Evolutionary conservation across 176 grass and related monocot genomes (phyloP).

Genomic region (Musa troglodytarum): DNA sequence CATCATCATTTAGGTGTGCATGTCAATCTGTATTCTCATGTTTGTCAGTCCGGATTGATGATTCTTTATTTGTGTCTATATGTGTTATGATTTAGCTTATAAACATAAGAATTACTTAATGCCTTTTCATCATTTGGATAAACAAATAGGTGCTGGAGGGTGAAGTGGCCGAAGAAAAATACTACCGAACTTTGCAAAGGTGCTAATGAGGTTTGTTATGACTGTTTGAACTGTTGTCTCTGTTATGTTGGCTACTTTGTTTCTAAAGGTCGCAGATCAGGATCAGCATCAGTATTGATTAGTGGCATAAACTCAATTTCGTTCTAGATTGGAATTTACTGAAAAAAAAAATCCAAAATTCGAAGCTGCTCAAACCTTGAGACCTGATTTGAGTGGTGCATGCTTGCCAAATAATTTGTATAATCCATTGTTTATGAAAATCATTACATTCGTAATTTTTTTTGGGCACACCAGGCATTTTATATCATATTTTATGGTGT

Average conservation of each 20-base stretch:
- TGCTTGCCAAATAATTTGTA: too few relatives aligned
- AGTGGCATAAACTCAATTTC: too few relatives aligned
- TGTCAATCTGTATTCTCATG: conserved; percentile 11
- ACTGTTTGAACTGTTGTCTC: not conserved
- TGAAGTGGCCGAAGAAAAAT: conserved; percentile 80
- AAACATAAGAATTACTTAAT: not conserved
- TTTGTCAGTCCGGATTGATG: not conserved
- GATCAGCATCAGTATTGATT: not conserved
- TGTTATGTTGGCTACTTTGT: not conserved
- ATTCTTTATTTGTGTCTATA: not conserved
- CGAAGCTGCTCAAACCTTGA: too few relatives aligned
- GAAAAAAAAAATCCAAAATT: too few relatives aligned
- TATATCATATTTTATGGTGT: too few relatives aligned
- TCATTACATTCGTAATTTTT: too few relatives aligned
- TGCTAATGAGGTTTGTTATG: conserved; percentile 82
- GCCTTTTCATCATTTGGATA: conserved; percentile 18
- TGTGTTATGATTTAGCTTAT: not conserved
- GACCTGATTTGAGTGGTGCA: too few relatives aligned
- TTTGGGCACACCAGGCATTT: too few relatives aligned
- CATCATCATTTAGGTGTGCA: conserved; percentile 10
- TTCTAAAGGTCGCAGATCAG: not conserved
- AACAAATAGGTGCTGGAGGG: conserved; percentile 82
- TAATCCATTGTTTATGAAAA: too few relatives aligned
- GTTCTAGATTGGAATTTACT: too few relatives aligned
- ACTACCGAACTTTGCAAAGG: conserved; percentile 67